Percentiles rank a stretch among this genome's conserved stretches.
Evolutionary conservation across 345 rosid species (phyloP).

Genomic region (Rubroshorea leprosula): DNA sequence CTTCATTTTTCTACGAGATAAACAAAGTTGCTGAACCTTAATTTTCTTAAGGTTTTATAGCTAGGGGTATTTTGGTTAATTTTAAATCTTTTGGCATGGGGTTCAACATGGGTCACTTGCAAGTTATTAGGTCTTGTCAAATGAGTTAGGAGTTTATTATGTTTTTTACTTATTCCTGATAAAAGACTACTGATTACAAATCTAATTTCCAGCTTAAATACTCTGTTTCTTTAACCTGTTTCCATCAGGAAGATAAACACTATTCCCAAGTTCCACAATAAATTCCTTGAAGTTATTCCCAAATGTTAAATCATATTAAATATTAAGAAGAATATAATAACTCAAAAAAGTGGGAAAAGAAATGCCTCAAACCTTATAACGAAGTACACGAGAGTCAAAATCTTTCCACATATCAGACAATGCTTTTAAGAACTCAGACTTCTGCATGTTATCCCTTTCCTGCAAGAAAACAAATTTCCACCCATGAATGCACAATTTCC

Average conservation of each 20-base stretch:
- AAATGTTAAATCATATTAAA: too few species aligned
- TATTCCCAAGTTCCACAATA: neutral
- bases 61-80: neutral
- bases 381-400: conserved; percentile 95
- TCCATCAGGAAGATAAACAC: neutral
- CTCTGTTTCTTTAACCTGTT: neutral
- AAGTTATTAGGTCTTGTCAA: neutral
- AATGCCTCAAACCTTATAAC: conserved; percentile 72
- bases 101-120: neutral
- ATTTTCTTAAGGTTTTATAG: too few species aligned
- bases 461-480: conserved; percentile 26
- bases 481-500: conserved; percentile 7
- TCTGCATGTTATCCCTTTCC: conserved; percentile 98
- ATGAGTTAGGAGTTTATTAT: neutral
- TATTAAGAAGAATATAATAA: too few species aligned
- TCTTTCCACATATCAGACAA: conserved; percentile 99
- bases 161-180: neutral
- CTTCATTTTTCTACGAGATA: too few species aligned
- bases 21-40: too few species aligned
- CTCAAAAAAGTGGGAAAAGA: conserved; percentile 3
- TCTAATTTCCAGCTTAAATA: neutral
- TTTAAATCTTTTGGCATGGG: neutral
- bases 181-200: too few species aligned
- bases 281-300: too few species aligned
- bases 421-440: conserved; percentile 97